Percentiles rank a stretch among this genome's conserved stretches.
Conservation (phyloP, 2,329 filamentous ascomycete species). For the Exophiala aquamarina region DNA sequence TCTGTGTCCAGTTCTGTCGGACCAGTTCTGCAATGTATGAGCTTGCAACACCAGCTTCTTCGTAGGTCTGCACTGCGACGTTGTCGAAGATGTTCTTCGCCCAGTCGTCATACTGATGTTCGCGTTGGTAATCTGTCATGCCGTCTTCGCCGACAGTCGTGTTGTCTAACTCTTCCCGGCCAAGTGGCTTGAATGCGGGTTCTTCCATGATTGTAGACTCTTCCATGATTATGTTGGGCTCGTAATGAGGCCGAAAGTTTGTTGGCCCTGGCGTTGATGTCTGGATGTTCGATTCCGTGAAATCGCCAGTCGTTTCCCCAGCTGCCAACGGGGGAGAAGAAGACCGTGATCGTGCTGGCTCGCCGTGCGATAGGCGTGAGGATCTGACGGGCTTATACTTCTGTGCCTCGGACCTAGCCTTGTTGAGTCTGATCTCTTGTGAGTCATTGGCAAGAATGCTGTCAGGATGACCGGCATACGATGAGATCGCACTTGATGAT, state of each 20-base stretch:
- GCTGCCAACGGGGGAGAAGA: constrained; percentile 18
- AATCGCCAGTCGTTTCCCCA: neutral
- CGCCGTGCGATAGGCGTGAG: constrained; percentile 20
- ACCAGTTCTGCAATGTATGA: constrained; percentile 19
- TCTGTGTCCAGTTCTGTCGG: constrained; percentile 22
- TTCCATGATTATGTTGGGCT: neutral
- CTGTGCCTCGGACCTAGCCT: constrained; percentile 24
- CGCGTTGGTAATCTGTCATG: constrained; percentile 22
- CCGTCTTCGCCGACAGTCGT: constrained; percentile 18
- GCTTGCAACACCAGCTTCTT: constrained; percentile 17
- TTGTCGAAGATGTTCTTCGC: constrained; percentile 12
- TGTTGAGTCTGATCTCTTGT: constrained; percentile 18
- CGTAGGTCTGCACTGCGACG: constrained; percentile 17
- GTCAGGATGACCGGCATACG: constrained; percentile 14
- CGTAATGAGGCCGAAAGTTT: neutral
- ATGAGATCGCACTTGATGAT: constrained; percentile 1
- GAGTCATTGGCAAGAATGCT: constrained; percentile 14
- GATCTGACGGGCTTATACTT: constrained; percentile 24
- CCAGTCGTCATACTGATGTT: constrained; percentile 23
- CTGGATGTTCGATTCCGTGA: constrained; percentile 12
- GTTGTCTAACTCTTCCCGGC: constrained; percentile 20
- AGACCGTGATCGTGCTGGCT: constrained; percentile 21
- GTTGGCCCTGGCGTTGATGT: constrained; percentile 1
- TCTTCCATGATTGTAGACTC: neutral
- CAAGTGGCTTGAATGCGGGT: neutral